Conservation (phyloP, 2,329 filamentous ascomycete species). For the Aspergillus tamarii region DNA sequence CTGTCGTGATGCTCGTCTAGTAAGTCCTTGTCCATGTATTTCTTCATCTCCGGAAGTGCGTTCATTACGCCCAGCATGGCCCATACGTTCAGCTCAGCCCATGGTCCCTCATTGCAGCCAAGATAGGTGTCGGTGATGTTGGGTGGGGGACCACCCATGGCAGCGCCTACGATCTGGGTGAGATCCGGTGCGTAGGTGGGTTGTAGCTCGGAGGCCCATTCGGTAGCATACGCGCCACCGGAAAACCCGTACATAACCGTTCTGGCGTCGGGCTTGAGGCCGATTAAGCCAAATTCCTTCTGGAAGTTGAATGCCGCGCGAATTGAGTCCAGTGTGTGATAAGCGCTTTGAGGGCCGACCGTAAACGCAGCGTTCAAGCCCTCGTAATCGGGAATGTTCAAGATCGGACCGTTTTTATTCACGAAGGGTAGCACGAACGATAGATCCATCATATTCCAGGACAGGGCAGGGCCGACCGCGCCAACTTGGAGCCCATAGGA, state of each 20-base stretch:
- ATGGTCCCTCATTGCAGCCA: background rate
- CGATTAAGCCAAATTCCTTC: background rate
- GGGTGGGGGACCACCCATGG: conserved; percentile 8
- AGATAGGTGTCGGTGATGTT: conserved; percentile 11
- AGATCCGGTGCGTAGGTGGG: conserved; percentile 9
- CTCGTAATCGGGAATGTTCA: conserved; percentile 2
- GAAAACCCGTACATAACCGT: conserved; percentile 1
- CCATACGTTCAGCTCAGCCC: conserved; percentile 10
- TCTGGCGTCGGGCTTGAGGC: background rate
- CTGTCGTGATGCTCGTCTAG: background rate
- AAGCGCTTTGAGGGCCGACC: background rate
- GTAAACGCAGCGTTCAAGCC: conserved; percentile 1
- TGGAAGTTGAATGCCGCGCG: background rate
- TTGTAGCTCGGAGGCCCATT: conserved; percentile 14
- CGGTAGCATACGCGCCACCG: conserved; percentile 10
- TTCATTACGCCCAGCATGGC: conserved; percentile 19
- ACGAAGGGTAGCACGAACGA: background rate
- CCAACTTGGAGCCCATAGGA: background rate
- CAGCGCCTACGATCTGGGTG: background rate
- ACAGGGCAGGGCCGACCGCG: background rate
- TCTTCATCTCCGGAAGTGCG: conserved; percentile 10
- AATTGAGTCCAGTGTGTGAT: background rate
- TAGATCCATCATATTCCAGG: background rate
- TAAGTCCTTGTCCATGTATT: conserved; percentile 9
- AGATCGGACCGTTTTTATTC: background rate